Conservation (phyloP, 2,329 filamentous ascomycete genomes). For the Ploettnerulaceae sp. region DNA sequence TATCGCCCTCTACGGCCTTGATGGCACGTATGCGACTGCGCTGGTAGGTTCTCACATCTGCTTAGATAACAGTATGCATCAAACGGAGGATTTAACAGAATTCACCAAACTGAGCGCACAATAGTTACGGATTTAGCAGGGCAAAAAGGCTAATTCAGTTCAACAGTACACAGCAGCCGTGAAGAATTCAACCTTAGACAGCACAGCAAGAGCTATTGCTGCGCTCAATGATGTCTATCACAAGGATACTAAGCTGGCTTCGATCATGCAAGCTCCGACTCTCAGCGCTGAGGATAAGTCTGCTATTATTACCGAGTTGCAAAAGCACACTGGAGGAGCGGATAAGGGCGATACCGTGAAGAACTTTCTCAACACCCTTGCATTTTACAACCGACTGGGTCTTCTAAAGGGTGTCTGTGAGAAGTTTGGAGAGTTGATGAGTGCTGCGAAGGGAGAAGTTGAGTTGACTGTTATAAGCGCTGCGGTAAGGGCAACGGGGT, state of each 20-base stretch:
- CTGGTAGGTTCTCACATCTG: constrained; percentile 62
- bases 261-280: constrained; percentile 75
- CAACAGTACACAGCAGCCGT: constrained; percentile 87
- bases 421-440: constrained; percentile 85
- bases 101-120: too few species aligned
- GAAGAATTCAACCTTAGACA: constrained; percentile 82
- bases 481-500: constrained; percentile 54
- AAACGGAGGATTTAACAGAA: too few species aligned
- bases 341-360: constrained; percentile 76
- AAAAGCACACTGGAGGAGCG: constrained; percentile 68
- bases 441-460: constrained; percentile 85
- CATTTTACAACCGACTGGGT: constrained; percentile 92
- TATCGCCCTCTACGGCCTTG: constrained; percentile 86
- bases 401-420: constrained; percentile 75
- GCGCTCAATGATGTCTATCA: constrained; percentile 67
- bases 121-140: too few species aligned
- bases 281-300: constrained; percentile 76
- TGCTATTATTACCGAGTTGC: constrained; percentile 79
- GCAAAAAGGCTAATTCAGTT: constrained; percentile 15
- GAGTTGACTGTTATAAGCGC: constrained; percentile 90
- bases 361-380: constrained; percentile 87
- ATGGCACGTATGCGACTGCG: constrained; percentile 97
- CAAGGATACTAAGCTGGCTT: constrained; percentile 75
- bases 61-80: neutral
- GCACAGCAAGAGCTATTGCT: constrained; percentile 73